Conservation (phyloP, 1,284 basidiomycete species). For the Agaricales sp. region DNA sequence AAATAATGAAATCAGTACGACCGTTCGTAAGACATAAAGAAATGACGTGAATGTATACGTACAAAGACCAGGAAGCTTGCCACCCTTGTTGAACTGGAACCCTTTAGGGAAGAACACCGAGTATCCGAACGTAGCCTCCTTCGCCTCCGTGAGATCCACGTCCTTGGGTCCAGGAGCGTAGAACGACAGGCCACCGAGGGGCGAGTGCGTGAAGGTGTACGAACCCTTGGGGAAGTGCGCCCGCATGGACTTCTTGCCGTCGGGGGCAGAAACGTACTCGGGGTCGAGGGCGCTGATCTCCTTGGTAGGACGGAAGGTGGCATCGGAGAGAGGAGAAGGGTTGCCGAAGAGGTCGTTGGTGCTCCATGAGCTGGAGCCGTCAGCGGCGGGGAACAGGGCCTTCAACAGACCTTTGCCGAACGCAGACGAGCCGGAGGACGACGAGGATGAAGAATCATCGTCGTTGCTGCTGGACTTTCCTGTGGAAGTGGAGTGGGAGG, state of each 20-base stretch:
- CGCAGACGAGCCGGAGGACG: neutral
- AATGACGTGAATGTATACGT: conserved; percentile 16
- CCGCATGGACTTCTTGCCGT: conserved; percentile 38
- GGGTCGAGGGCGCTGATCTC: conserved; percentile 26
- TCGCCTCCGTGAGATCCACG: conserved; percentile 36
- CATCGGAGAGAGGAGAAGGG: conserved; percentile 30
- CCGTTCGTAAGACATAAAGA: conserved; percentile 18
- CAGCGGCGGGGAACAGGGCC: conserved; percentile 33
- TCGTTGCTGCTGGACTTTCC: neutral
- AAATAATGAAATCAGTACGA: conserved; percentile 6
- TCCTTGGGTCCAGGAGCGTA: conserved; percentile 36
- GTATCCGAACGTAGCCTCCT: conserved; percentile 48
- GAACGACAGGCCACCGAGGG: conserved; percentile 51
- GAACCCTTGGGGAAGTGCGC: conserved; percentile 49
- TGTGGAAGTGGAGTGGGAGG: neutral
- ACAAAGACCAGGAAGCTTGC: conserved; percentile 48
- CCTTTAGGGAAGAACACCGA: conserved; percentile 47
- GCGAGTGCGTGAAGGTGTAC: conserved; percentile 36
- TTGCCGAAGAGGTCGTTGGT: conserved; percentile 23
- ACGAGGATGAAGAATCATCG: neutral
- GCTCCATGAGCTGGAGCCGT: conserved; percentile 28
- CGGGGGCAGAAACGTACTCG: conserved; percentile 31
- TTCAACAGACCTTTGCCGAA: conserved; percentile 11
- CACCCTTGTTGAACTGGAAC: conserved; percentile 39
- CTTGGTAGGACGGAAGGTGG: conserved; percentile 31